Evolutionary conservation across 805 yeast species (phyloP).

Genomic region (Suhomyces faveliae): DNA sequence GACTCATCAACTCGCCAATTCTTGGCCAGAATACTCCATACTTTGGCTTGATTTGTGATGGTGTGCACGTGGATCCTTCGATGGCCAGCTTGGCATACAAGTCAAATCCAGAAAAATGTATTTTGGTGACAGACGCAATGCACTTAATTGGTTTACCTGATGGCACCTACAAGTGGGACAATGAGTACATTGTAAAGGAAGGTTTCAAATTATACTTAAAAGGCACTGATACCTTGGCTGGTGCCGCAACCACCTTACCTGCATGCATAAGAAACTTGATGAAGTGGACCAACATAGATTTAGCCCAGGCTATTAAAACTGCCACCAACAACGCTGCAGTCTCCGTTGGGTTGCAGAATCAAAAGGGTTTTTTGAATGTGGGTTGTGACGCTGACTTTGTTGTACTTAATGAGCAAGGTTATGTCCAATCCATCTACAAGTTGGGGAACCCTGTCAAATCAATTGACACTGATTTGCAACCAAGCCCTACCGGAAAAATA

Average conservation of each 20-base stretch:
- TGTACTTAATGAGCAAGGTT: constrained; percentile 43
- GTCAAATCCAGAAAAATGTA: constrained; percentile 51
- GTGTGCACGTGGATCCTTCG: constrained; percentile 58
- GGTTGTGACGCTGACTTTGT: constrained; percentile 61
- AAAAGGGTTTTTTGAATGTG: constrained; percentile 49
- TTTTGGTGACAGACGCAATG: constrained; percentile 61
- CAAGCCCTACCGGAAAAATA: constrained; percentile 1
- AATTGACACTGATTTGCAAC: constrained; percentile 7
- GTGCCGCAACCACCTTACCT: constrained; percentile 56
- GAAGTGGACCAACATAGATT: constrained; percentile 47
- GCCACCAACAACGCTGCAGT: constrained; percentile 55
- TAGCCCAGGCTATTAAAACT: constrained; percentile 54
- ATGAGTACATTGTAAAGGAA: constrained; percentile 46
- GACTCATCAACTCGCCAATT: constrained; percentile 39
- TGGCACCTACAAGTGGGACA: constrained; percentile 55
- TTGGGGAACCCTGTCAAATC: constrained; percentile 36
- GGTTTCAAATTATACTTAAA: constrained; percentile 48
- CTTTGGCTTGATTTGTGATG: constrained; percentile 57
- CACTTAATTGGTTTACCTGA: constrained; percentile 55
- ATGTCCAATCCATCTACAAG: constrained; percentile 50
- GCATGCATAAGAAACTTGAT: constrained; percentile 50
- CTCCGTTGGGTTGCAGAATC: constrained; percentile 41
- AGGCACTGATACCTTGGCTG: constrained; percentile 60
- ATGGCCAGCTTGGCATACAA: constrained; percentile 50
- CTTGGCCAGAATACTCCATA: constrained; percentile 36